phyloP scores from a whole-genome alignment of 2,329 filamentous ascomycete genomes.

The Nothomitra cinnamomea region DNA sequence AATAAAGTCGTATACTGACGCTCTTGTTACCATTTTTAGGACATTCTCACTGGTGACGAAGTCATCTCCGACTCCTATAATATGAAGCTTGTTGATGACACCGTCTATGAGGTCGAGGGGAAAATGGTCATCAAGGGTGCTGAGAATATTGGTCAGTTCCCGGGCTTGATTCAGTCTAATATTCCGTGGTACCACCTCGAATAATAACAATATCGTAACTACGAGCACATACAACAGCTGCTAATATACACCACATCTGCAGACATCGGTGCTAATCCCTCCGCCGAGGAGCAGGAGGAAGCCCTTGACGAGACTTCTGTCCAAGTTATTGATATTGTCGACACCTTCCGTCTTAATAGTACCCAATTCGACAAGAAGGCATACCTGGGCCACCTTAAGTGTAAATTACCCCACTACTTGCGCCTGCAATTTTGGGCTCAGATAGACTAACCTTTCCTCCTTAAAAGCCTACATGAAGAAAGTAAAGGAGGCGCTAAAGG shows the following conservation, averaged over 20 bases:
- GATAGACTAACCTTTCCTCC: not conserved
- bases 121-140: conserved; percentile 68
- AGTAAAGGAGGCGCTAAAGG: conserved; percentile 54
- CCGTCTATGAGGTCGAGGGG: conserved; percentile 84
- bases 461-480: conserved; percentile 72
- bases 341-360: conserved; percentile 75
- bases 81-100: conserved; percentile 60
- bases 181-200: not conserved
- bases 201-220: too few relatives aligned
- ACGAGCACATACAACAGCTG: not conserved
- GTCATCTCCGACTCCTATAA: conserved; percentile 91
- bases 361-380: conserved; percentile 75
- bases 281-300: conserved; percentile 73
- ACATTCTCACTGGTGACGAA: conserved; percentile 81
- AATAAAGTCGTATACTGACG: conserved; percentile 7
- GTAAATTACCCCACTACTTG: conserved; percentile 31
- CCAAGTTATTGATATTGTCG: conserved; percentile 82
- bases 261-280: conserved; percentile 93
- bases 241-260: not conserved
- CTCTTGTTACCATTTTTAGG: conserved; percentile 34
- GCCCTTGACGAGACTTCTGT: conserved; percentile 49
- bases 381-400: conserved; percentile 72
- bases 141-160: conserved; percentile 53
- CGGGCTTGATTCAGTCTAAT: conserved; percentile 5
- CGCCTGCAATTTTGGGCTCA: not conserved